A percentile compares a stretch with the other conserved stretches of the same genome.
phyloP scores from a whole-genome alignment of 345 rosid genomes.

The Reutealis trisperma region DNA sequence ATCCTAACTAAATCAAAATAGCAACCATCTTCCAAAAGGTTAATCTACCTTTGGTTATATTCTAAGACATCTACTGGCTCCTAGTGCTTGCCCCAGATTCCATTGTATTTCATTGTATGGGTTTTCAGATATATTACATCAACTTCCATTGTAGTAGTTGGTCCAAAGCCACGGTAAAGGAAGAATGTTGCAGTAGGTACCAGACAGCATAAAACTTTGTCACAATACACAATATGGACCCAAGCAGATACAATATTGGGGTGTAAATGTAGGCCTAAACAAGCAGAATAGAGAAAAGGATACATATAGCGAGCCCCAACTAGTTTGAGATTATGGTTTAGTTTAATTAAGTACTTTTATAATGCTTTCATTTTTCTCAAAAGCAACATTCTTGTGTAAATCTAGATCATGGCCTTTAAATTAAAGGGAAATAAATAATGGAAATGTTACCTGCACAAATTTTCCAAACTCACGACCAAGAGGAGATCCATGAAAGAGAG shows the following conservation, averaged over 20 bases:
- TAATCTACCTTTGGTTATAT: background rate
- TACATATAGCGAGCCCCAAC: no score
- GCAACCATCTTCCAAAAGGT: background rate
- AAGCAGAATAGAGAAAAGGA: background rate
- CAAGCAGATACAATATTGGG: background rate
- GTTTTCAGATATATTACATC: no score
- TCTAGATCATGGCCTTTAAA: background rate
- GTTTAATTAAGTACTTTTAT: background rate
- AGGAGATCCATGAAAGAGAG: conserved; percentile 90
- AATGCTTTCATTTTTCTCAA: background rate
- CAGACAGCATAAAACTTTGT: background rate
- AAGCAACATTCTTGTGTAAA: no score
- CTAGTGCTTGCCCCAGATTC: background rate
- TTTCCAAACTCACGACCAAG: conserved; percentile 78
- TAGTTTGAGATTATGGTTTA: no score
- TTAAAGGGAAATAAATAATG: background rate
- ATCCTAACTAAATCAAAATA: no score
- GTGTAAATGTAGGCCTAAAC: background rate
- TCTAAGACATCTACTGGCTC: background rate
- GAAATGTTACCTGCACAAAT: conserved; percentile 66
- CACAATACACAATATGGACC: background rate
- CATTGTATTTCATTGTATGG: background rate
- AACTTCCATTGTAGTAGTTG: background rate
- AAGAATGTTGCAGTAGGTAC: background rate
- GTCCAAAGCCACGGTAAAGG: background rate